Conservation (phyloP, 352 stramenopile genomes). For the Albugo candida region DNA sequence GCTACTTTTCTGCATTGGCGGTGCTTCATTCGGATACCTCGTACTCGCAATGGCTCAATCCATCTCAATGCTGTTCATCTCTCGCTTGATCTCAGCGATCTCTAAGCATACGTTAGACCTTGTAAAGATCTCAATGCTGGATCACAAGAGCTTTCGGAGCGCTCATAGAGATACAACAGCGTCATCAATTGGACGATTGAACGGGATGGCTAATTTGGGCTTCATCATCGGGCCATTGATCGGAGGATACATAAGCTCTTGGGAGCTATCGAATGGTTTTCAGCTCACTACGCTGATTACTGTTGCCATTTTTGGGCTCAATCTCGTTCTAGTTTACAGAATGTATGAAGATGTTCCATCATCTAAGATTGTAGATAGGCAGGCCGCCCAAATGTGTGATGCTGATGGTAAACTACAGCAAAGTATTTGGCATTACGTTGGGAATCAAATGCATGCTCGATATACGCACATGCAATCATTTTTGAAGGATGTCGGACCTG, state of each 20-base stretch:
- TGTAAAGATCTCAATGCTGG: conserved; percentile 50
- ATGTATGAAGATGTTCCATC: conserved; percentile 19
- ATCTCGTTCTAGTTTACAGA: conserved; percentile 40
- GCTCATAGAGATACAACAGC: conserved; percentile 6
- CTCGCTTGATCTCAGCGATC: conserved; percentile 38
- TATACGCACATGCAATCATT: too few relatives aligned
- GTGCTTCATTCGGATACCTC: conserved; percentile 34
- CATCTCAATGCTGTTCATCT: conserved; percentile 59
- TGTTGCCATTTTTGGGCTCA: conserved; percentile 36
- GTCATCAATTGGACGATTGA: conserved; percentile 40
- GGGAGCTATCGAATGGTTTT: conserved; percentile 35
- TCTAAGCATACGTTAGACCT: conserved; percentile 74
- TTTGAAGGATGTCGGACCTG: conserved; percentile 32
- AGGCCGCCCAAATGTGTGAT: neutral
- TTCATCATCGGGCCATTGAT: conserved; percentile 59
- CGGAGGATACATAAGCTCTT: conserved; percentile 39
- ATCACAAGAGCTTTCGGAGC: conserved; percentile 16
- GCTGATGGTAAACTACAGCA: conserved; percentile 6
- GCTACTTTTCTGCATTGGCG: conserved; percentile 40
- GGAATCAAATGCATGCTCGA: neutral
- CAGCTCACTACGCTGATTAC: conserved; percentile 67
- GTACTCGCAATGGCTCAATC: conserved; percentile 57
- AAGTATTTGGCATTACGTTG: neutral
- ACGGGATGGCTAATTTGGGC: conserved; percentile 43
- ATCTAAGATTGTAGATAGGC: neutral